Percentiles rank a stretch among this genome's conserved stretches.
Conservation (phyloP, 2,329 filamentous ascomycete species). For the Scleromitrula shiraiana region DNA sequence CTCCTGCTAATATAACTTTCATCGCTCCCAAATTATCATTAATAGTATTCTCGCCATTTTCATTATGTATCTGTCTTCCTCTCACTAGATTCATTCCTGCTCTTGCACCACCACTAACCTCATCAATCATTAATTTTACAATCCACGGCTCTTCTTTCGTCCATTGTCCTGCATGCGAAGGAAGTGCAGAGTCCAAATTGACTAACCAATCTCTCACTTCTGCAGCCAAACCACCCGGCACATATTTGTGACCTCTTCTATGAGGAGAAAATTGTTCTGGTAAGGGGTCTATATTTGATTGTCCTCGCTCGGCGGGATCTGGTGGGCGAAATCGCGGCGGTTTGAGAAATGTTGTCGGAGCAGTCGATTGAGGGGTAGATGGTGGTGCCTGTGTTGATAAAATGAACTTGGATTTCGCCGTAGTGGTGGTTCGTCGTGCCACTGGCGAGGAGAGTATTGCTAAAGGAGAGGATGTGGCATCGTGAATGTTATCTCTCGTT, state of each 20-base stretch:
- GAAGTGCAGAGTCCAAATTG: constrained; percentile 29
- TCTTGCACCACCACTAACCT: constrained; percentile 19
- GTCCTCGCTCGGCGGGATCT: constrained; percentile 15
- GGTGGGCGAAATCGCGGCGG: constrained; percentile 28
- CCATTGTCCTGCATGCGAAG: constrained; percentile 8
- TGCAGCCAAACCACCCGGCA: constrained; percentile 40
- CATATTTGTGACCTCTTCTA: constrained; percentile 40
- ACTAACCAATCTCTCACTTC: constrained; percentile 43
- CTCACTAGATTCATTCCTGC: constrained; percentile 25
- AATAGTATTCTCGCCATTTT: constrained; percentile 4
- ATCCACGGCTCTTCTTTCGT: constrained; percentile 23
- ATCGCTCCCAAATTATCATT: constrained; percentile 15
- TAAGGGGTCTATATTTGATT: constrained; percentile 29
- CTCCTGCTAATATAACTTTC: constrained; percentile 28
- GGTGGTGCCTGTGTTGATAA: constrained; percentile 18
- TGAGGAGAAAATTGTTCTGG: constrained; percentile 47
- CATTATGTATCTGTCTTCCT: constrained; percentile 18
- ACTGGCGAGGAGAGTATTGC: constrained; percentile 23
- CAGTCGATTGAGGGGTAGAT: constrained; percentile 14
- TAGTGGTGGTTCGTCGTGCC: constrained; percentile 15
- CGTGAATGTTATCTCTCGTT: constrained; percentile 7
- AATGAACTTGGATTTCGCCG: constrained; percentile 26
- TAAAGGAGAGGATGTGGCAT: constrained; percentile 16
- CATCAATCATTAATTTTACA: constrained; percentile 24
- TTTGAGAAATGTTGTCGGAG: constrained; percentile 23